Percentiles rank a stretch among this genome's conserved stretches.
Conservation (phyloP, 2,329 filamentous ascomycete species). For the Fusarium hostae region DNA sequence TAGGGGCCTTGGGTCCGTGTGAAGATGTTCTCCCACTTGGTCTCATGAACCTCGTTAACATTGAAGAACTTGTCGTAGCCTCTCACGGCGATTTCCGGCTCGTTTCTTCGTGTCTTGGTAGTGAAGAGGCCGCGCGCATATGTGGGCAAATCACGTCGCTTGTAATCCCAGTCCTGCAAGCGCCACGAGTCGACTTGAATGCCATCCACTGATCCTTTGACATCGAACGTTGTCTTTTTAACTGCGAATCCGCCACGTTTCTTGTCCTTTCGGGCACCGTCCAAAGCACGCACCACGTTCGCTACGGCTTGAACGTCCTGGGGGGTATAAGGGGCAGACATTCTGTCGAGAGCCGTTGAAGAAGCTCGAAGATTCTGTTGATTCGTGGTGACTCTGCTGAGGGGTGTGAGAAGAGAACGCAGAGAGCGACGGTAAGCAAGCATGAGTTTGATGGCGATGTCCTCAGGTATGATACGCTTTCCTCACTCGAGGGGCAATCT, state of each 20-base stretch:
- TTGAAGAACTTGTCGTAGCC: constrained; percentile 99
- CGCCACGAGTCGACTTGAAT: constrained; percentile 89
- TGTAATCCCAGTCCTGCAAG: constrained; percentile 96
- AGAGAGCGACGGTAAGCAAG: neutral
- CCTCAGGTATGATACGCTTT: neutral
- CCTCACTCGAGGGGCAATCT: neutral
- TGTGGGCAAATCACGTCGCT: constrained; percentile 83
- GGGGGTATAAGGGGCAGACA: constrained; percentile 66
- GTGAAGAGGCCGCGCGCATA: constrained; percentile 96
- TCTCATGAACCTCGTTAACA: constrained; percentile 81
- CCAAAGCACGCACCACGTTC: constrained; percentile 72
- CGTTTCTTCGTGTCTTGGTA: constrained; percentile 71
- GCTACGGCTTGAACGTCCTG: constrained; percentile 78
- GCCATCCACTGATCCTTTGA: constrained; percentile 70
- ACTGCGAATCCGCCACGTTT: constrained; percentile 73
- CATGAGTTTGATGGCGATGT: constrained; percentile 1
- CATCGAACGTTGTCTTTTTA: constrained; percentile 81
- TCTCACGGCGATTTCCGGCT: constrained; percentile 82
- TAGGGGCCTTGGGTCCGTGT: constrained; percentile 85
- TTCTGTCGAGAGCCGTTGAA: constrained; percentile 14
- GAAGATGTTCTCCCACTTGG: constrained; percentile 84
- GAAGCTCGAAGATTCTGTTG: neutral
- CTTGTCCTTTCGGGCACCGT: constrained; percentile 65
- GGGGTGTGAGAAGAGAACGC: constrained; percentile 21
- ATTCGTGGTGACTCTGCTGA: neutral